phyloP scores from a whole-genome alignment of 2,329 filamentous ascomycete species.

The Paecilomyces dactylethromorphus region DNA sequence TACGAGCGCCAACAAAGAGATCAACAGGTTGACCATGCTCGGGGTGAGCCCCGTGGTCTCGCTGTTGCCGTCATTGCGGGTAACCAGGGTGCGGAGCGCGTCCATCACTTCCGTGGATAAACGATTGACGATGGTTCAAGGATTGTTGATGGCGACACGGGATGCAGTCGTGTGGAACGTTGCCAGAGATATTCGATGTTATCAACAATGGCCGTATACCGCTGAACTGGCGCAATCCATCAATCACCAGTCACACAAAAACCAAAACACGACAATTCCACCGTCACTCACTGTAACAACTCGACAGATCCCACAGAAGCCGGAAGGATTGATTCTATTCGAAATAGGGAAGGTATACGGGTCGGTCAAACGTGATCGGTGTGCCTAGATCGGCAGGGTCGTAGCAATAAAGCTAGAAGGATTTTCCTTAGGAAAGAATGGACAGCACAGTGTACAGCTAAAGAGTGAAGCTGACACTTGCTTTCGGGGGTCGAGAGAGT shows the following conservation, averaged over 20 bases:
- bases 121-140: slow-evolving; percentile 8
- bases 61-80: slow-evolving; percentile 41
- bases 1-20: slow-evolving; percentile 70
- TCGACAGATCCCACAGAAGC: background rate
- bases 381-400: slow-evolving; percentile 6
- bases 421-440: slow-evolving; percentile 32
- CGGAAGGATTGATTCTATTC: background rate
- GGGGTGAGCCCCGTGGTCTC: slow-evolving; percentile 47
- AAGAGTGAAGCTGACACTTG: slow-evolving; percentile 58
- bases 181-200: background rate
- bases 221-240: background rate
- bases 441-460: slow-evolving; percentile 51
- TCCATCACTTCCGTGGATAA: slow-evolving; percentile 26
- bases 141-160: background rate
- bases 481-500: slow-evolving; percentile 17
- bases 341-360: slow-evolving; percentile 10
- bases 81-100: slow-evolving; percentile 40
- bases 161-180: background rate
- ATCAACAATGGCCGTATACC: background rate
- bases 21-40: slow-evolving; percentile 68
- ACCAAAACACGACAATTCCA: background rate
- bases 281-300: background rate
- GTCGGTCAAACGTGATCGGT: slow-evolving; percentile 7
- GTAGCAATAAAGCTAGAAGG: slow-evolving; percentile 8
- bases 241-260: background rate